phyloP scores from a whole-genome alignment of 768 basidiomycete genomes.

The Boletus coccyginus region DNA sequence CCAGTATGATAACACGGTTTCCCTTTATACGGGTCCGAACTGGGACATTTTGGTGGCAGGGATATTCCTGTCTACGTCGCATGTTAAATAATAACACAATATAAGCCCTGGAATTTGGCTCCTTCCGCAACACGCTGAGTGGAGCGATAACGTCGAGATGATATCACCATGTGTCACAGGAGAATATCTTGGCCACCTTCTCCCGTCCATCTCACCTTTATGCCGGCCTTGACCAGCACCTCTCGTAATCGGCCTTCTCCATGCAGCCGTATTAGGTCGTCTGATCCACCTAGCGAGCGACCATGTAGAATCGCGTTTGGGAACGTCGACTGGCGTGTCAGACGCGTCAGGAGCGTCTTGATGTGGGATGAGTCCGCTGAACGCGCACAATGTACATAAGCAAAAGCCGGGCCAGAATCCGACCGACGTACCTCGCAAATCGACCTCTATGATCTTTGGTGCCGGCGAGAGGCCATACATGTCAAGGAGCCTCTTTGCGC shows the following conservation, averaged over 20 bases:
- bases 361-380: slow-evolving; percentile 61
- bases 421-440: slow-evolving; percentile 53
- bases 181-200: slow-evolving; percentile 1
- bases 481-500: slow-evolving; percentile 47
- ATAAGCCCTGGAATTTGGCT: too few species aligned
- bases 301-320: slow-evolving; percentile 73
- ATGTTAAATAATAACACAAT: background rate
- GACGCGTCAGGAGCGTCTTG: slow-evolving; percentile 61
- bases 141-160: background rate
- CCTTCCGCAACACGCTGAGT: background rate
- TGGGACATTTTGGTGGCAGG: slow-evolving; percentile 1
- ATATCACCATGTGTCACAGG: background rate
- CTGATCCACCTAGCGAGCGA: slow-evolving; percentile 62
- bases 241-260: slow-evolving; percentile 40
- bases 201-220: slow-evolving; percentile 30
- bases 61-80: slow-evolving; percentile 5
- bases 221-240: slow-evolving; percentile 48
- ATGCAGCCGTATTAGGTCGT: slow-evolving; percentile 51
- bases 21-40: background rate
- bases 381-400: background rate
- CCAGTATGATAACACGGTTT: slow-evolving; percentile 3
- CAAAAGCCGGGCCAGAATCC: background rate
- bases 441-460: slow-evolving; percentile 73
- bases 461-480: slow-evolving; percentile 58
- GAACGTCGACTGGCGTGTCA: slow-evolving; percentile 69